A percentile compares a stretch with the other conserved stretches of the same genome.
Evolutionary conservation across 1,284 basidiomycete species (phyloP).

Genomic region (Ceratobasidium sp.): DNA sequence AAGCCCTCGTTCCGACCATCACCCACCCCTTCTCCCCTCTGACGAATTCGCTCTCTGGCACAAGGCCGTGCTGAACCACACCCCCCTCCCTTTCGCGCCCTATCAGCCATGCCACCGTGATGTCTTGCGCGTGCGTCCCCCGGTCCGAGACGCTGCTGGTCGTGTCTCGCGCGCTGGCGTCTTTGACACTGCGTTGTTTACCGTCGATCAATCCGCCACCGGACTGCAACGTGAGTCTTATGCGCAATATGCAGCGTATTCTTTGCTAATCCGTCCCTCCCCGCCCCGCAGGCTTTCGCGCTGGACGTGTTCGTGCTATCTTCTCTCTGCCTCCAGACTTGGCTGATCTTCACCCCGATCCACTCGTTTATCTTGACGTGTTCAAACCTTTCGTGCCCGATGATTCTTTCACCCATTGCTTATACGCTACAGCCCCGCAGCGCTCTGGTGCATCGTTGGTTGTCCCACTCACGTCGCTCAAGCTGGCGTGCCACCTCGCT

Average conservation of each 20-base stretch:
- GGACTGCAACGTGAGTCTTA: not conserved
- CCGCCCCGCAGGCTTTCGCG: not conserved
- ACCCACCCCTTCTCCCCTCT: conserved; percentile 8
- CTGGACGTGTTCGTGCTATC: conserved; percentile 12
- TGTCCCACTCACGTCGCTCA: not conserved
- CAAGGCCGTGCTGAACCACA: conserved; percentile 3
- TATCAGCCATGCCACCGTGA: conserved; percentile 7
- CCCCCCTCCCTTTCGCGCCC: not conserved
- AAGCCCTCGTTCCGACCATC: not conserved
- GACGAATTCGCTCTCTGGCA: conserved; percentile 19
- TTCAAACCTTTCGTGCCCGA: conserved; percentile 10
- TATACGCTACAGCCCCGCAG: not conserved
- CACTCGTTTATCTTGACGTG: conserved; percentile 10
- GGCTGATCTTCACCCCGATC: not conserved
- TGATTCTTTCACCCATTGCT: not conserved
- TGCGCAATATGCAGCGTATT: too few species aligned
- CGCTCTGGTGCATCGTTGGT: not conserved
- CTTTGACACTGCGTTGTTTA: conserved; percentile 1
- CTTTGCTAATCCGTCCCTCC: too few species aligned
- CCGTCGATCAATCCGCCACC: not conserved
- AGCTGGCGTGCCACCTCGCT: not conserved
- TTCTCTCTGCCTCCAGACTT: conserved; percentile 1
- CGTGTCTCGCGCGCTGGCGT: not conserved
- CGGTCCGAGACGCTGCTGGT: not conserved
- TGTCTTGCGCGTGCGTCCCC: conserved; percentile 4